A percentile compares a stretch with the other conserved stretches of the same genome.
phyloP scores from a whole-genome alignment of 225 moss, liverwort and hornwort species.

The Straminergon stramineum region DNA sequence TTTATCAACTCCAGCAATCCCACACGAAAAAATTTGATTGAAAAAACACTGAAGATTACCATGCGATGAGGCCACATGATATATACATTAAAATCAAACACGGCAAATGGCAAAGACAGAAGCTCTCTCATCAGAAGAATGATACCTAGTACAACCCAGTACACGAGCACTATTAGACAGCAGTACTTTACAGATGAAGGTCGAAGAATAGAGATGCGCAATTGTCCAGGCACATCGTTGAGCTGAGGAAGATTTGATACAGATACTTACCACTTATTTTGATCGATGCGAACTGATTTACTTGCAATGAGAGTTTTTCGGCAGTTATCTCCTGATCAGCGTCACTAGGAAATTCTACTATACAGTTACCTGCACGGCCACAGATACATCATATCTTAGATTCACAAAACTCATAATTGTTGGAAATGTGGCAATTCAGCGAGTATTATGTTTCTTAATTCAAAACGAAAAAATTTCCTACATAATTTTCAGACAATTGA shows the following conservation, averaged over 20 bases:
- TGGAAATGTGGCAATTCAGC: neutral
- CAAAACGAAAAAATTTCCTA: neutral
- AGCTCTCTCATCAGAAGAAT: neutral
- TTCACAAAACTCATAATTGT: neutral
- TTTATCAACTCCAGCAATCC: neutral
- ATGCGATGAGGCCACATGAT: neutral
- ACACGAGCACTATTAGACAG: neutral
- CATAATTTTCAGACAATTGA: no score
- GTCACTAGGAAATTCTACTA: slow-evolving; percentile 24
- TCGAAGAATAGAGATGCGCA: neutral
- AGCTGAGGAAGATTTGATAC: neutral
- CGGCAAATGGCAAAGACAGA: neutral
- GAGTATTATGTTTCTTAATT: no score
- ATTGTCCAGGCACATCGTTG: neutral
- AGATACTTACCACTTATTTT: slow-evolving; percentile 13
- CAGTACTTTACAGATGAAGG: no score
- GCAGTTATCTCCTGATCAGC: slow-evolving; percentile 13
- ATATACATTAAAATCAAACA: neutral
- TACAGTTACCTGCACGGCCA: slow-evolving; percentile 24
- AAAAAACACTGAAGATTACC: neutral
- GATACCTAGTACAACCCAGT: neutral
- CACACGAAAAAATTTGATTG: no score
- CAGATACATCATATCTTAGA: neutral
- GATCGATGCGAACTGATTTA: slow-evolving; percentile 16
- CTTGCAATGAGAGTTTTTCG: slow-evolving; percentile 14